Evolutionary conservation across 1,284 basidiomycete genomes (phyloP).

Genomic region (Trametes hirsuta): DNA sequence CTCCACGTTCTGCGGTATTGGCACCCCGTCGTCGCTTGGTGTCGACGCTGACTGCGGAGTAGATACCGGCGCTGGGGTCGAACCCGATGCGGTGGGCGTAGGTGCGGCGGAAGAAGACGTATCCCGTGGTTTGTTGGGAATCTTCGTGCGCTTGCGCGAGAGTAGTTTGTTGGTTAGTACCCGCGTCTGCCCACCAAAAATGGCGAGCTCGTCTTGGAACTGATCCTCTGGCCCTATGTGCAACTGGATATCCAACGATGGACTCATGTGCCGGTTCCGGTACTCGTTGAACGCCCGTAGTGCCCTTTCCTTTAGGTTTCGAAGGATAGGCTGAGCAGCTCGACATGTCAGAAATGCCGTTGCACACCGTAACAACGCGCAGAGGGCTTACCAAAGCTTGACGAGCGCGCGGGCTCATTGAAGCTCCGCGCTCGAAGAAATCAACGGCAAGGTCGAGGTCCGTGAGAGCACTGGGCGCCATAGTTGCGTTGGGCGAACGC

Average conservation of each 20-base stretch:
- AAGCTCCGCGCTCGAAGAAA: slow-evolving; percentile 35
- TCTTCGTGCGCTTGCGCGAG: slow-evolving; percentile 20
- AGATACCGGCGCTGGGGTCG: slow-evolving; percentile 24
- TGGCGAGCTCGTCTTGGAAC: slow-evolving; percentile 62
- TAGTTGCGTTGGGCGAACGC: slow-evolving; percentile 35
- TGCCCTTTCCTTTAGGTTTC: slow-evolving; percentile 33
- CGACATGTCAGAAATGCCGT: background rate
- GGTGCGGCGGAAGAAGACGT: slow-evolving; percentile 7
- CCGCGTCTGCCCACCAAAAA: slow-evolving; percentile 56
- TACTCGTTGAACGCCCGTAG: slow-evolving; percentile 32
- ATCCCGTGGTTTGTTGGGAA: slow-evolving; percentile 16
- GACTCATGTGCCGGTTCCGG: slow-evolving; percentile 32
- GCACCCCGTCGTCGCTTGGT: slow-evolving; percentile 31
- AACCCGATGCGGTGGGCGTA: slow-evolving; percentile 20
- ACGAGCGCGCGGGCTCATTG: slow-evolving; percentile 30
- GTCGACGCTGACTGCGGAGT: slow-evolving; percentile 27
- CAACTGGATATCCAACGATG: slow-evolving; percentile 33
- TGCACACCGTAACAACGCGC: background rate
- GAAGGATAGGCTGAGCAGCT: slow-evolving; percentile 29
- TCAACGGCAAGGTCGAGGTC: slow-evolving; percentile 38
- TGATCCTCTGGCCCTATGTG: slow-evolving; percentile 44
- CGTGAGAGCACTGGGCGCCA: slow-evolving; percentile 37
- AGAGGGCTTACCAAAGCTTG: slow-evolving; percentile 34
- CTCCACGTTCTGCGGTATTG: slow-evolving; percentile 28
- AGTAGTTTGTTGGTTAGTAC: slow-evolving; percentile 48